Evolutionary conservation across 495 filamentous ascomycete genomes (phyloP), one percentile per base, ranked within the genome.

Genomic region (Aspergillus panamensis): DNA sequence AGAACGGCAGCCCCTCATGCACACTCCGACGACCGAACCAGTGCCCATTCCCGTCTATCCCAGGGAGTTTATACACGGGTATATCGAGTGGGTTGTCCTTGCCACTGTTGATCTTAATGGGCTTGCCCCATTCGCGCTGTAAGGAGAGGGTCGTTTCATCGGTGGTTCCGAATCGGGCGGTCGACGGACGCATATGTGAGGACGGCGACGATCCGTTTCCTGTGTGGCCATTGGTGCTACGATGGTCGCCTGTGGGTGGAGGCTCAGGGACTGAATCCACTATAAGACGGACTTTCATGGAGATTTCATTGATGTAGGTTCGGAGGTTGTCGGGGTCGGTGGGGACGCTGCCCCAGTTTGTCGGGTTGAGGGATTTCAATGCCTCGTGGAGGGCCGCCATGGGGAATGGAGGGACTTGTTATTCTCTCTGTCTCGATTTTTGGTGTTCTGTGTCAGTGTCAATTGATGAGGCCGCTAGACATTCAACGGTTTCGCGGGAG

Each of bases 21-120:
- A 97, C 78, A 62, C 90, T 96, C 29, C 91, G 78, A 54, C 94
- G 73, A 9, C 89, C 91, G 71, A 97, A 97, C 93, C 93, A 97
- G 3, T 84, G 78, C 0, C 93, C 94, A 48, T 86, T 86, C 3
- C 91, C 87, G 65, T 97, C 94, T 55, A 86, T 84, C 0, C 87
- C 84, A 0, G 76, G 69, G 25, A 94, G 75, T 67, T 95, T 97
- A 73, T 91, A 96, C 12, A 97, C 82, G 20, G 78, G 73, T 16
- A 97, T 82, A 0, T 80, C 85, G 10, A 91, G 73, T 6, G 90
- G 91, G 62, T 94, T 96, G 7, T 93, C 87, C 59, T 80, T 84
- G 0, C 78, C 63, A 17, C 59, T 67, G 30, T 71, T 78, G 50
- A 92, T 63, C 68, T 91, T 95, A 60, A 91, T 71, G 9, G 89